Conservation (phyloP, 208 protist species). For the Trypanosoma scelopori region DNA sequence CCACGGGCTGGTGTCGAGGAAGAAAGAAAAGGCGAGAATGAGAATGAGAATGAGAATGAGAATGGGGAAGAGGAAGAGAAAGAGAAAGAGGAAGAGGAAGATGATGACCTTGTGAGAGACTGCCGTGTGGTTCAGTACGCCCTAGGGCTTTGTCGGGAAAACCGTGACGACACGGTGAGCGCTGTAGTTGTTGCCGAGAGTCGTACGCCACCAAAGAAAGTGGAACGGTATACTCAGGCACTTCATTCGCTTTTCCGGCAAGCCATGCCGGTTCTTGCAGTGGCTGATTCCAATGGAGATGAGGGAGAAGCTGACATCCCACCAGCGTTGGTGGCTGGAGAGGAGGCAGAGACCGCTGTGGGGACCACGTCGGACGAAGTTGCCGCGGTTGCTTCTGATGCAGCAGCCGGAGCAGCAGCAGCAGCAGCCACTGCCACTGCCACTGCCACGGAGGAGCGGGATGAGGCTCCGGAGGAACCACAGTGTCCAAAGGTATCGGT, state of each 20-base stretch:
- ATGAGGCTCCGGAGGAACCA: constrained; percentile 10
- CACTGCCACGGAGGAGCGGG: constrained; percentile 1
- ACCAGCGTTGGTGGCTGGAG: too few relatives aligned
- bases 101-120: constrained; percentile 3
- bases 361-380: too few relatives aligned
- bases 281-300: not conserved
- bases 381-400: not conserved
- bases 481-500: constrained; percentile 48
- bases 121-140: constrained; percentile 23
- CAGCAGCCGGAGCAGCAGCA: not conserved
- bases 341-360: too few relatives aligned
- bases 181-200: constrained; percentile 17
- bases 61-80: too few relatives aligned
- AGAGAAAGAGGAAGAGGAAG: too few relatives aligned
- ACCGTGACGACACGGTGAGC: constrained; percentile 19
- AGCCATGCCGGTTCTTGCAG: not conserved
- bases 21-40: too few relatives aligned
- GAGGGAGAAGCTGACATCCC: not conserved
- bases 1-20: constrained; percentile 2
- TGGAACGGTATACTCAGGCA: constrained; percentile 13
- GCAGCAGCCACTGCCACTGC: not conserved
- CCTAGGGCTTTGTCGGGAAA: constrained; percentile 25
- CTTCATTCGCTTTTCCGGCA: constrained; percentile 1
- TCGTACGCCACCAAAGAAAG: constrained; percentile 13
- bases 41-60: too few relatives aligned